phyloP scores from a whole-genome alignment of 1,284 basidiomycete species.

The Puccinia novopanici region DNA sequence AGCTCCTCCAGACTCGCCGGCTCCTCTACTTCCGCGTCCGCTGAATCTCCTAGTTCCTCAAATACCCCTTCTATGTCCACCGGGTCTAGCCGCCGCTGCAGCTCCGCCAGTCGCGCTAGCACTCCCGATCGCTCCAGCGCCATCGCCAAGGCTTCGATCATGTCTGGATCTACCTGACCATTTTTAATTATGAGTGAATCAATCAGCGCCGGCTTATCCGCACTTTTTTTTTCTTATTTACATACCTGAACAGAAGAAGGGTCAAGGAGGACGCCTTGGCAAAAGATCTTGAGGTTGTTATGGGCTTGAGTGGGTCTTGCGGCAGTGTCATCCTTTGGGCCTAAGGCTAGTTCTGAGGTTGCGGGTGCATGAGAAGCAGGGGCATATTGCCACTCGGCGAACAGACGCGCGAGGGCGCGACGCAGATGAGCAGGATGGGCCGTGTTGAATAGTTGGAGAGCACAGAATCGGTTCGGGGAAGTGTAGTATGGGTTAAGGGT shows the following conservation, averaged over 20 bases:
- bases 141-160: slow-evolving; percentile 14
- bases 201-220: too few species aligned
- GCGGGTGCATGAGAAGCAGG: neutral
- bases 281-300: slow-evolving; percentile 38
- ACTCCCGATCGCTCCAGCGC: slow-evolving; percentile 10
- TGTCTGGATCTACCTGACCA: slow-evolving; percentile 5
- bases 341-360: neutral
- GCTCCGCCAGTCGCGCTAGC: neutral
- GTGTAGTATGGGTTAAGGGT: slow-evolving; percentile 26
- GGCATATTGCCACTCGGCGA: slow-evolving; percentile 17
- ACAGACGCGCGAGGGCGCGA: neutral
- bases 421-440: neutral
- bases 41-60: neutral
- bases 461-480: slow-evolving; percentile 24
- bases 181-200: too few species aligned
- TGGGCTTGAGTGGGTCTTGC: slow-evolving; percentile 13
- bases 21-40: neutral
- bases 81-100: slow-evolving; percentile 25
- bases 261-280: slow-evolving; percentile 5
- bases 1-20: slow-evolving; percentile 22
- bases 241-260: slow-evolving; percentile 19
- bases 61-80: slow-evolving; percentile 39
- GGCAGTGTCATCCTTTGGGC: neutral
- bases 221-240: too few species aligned
- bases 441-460: slow-evolving; percentile 17